Base-by-base conservation (phyloP, 2,329 filamentous ascomycete species). In the Westerdykella aurantiaca region DNA sequence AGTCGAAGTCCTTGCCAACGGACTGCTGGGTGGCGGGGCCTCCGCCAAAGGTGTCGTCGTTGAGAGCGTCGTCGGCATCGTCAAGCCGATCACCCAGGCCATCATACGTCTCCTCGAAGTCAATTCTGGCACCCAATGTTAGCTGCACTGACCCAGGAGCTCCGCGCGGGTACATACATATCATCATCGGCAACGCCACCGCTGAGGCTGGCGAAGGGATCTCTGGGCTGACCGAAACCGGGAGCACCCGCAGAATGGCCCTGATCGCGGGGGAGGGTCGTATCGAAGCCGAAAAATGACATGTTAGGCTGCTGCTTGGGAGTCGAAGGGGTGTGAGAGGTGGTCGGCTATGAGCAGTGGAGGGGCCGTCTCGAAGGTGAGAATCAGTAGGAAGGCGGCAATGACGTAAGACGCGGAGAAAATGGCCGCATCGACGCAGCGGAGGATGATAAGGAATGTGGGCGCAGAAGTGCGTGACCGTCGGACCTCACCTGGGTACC, bases 91-190 rank as follows among this genome's bases (percentile, higher is more conserved):
- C 86, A 44, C 89, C 93, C 34, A 98, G 76, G 14, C 91, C 91
- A 68, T 98, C 93, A 65, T 97, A 97, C 31, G 91, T 97, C 64
- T 98, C 89, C 58, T 98, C 93, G 57, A 97, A 98, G 58, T 97
- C 86, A 58, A 86, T 79, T 43, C 82, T 85, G 56, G 4, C 43
- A 6, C n/a, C 77, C 64, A 18, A 72, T 41, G 46, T 61, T 52
- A 79, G 53, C 75, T 74, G 41, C 44, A 69, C 69, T 13, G 14
- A 34, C 40, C 40, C 17, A n/a, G 25, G 22, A 29, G 22, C 31
- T 40, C 22, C 17, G 9, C 23, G 43, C 38, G 37, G 37, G 34
- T 39, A 66, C 75, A 65, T 72, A 81, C 74, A 71, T 75, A 63
- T 83, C 78, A 55, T 83, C 80, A 47, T 78, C 76, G 40, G 74